Evolutionary conservation across 768 basidiomycete species (phyloP).

Genomic region (Fistulinella prunicolor): DNA sequence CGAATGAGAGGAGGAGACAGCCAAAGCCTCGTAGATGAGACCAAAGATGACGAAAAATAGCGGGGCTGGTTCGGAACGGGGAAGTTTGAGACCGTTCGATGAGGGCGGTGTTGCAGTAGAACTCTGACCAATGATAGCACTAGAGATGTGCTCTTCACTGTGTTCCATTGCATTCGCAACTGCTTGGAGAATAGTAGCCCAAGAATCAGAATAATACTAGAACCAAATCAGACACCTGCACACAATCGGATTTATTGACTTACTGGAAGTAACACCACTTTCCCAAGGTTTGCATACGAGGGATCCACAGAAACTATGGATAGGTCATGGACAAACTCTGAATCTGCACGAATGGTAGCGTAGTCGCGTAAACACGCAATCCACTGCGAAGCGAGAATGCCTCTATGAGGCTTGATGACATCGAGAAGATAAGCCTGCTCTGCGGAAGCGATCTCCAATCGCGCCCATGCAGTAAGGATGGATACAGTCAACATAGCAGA

Average conservation of each 20-base stretch:
- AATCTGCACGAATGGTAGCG: conserved; percentile 85
- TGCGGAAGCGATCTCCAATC: conserved; percentile 75
- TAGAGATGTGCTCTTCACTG: conserved; percentile 62
- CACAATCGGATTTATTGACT: conserved; percentile 27
- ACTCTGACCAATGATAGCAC: conserved; percentile 75
- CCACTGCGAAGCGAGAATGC: conserved; percentile 80
- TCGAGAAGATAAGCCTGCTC: conserved; percentile 73
- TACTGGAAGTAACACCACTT: conserved; percentile 89
- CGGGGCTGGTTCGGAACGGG: conserved; percentile 60
- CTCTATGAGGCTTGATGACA: conserved; percentile 78
- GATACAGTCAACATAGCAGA: conserved; percentile 93
- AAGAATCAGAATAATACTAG: conserved; percentile 86
- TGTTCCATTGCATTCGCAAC: conserved; percentile 76
- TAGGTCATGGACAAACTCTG: conserved; percentile 77
- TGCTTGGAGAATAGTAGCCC: conserved; percentile 81
- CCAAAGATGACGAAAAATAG: conserved; percentile 92
- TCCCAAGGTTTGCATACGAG: conserved; percentile 83
- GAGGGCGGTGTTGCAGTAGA: conserved; percentile 17
- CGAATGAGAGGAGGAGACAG: conserved; percentile 60
- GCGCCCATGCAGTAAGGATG: conserved; percentile 92
- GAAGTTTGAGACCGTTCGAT: conserved; percentile 18
- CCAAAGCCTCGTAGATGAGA: conserved; percentile 87
- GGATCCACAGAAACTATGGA: conserved; percentile 75
- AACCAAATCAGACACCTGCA: neutral
- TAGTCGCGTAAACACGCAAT: conserved; percentile 87